These are phyloP conservation scores for Paecilomyces formosus DNA, from an alignment of 2,329 filamentous ascomycete species.

Conservation along the genomic window DNA sequence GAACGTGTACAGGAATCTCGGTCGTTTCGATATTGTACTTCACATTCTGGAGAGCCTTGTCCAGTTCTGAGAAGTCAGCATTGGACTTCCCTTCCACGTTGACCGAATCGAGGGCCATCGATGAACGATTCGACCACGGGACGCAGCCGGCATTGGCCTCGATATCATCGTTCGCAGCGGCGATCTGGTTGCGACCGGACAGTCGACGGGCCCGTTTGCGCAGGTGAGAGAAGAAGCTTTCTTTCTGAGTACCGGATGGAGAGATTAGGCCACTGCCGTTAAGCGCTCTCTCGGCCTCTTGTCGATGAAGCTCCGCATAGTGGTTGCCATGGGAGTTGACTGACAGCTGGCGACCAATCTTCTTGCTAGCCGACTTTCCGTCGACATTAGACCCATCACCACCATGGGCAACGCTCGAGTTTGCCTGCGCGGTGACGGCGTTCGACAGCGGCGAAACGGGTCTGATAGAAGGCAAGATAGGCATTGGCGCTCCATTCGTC, in stretches of 20 bases:
- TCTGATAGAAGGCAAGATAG: conserved; percentile 87
- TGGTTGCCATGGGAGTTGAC: conserved; percentile 88
- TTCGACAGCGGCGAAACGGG: conserved; percentile 97
- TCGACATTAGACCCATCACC: conserved; percentile 40
- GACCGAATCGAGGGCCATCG: conserved; percentile 64
- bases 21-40: conserved; percentile 49
- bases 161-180: conserved; percentile 76
- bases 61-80: conserved; percentile 52
- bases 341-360: conserved; percentile 90
- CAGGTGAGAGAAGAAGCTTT: conserved; percentile 97
- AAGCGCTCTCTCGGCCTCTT: conserved; percentile 83
- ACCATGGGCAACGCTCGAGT: conserved; percentile 52
- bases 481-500: conserved; percentile 85
- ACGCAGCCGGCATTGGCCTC: conserved; percentile 90
- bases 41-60: conserved; percentile 54
- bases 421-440: conserved; percentile 82
- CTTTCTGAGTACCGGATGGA: conserved; percentile 72
- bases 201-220: conserved; percentile 87
- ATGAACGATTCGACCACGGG: conserved; percentile 82
- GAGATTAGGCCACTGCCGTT: conserved; percentile 74
- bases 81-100: conserved; percentile 39
- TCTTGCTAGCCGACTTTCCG: conserved; percentile 64
- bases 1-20: conserved; percentile 30
- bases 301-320: conserved; percentile 80
- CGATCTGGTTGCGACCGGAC: conserved; percentile 81